Conservation (phyloP, 2,329 filamentous ascomycete species). For the Coniosporium tulheliwenetii region DNA sequence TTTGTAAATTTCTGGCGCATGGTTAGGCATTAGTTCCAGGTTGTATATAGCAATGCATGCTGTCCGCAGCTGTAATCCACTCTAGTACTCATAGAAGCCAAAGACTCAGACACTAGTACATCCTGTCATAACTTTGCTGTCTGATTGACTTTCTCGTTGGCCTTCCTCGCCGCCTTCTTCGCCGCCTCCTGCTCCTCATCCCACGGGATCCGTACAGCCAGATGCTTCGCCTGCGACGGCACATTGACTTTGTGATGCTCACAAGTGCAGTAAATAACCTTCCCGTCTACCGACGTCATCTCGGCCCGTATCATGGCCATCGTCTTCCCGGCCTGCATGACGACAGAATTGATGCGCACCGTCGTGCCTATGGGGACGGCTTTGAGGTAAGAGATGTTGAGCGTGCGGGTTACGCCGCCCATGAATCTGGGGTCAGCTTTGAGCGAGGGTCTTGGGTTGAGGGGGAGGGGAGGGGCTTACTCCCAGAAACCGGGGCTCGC, state of each 20-base stretch:
- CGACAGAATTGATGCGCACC: slow-evolving; percentile 25
- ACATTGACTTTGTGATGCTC: slow-evolving; percentile 38
- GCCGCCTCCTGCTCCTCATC: slow-evolving; percentile 25
- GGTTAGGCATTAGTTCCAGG: too few species aligned
- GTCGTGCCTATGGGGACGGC: slow-evolving; percentile 31
- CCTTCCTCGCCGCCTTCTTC: slow-evolving; percentile 2
- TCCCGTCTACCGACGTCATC: slow-evolving; percentile 34
- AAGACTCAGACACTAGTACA: too few species aligned
- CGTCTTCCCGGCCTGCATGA: slow-evolving; percentile 30
- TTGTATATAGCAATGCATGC: too few species aligned
- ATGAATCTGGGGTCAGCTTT: slow-evolving; percentile 21
- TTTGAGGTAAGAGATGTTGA: slow-evolving; percentile 36
- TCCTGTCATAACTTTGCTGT: background rate
- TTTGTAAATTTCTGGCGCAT: too few species aligned
- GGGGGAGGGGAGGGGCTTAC: slow-evolving; percentile 10
- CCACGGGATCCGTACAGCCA: slow-evolving; percentile 23
- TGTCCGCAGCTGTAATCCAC: too few species aligned
- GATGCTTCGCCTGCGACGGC: slow-evolving; percentile 23
- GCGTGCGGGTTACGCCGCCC: slow-evolving; percentile 32
- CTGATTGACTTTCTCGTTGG: background rate
- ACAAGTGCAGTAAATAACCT: slow-evolving; percentile 30
- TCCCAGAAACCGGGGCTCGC: slow-evolving; percentile 34
- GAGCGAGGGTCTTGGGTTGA: background rate
- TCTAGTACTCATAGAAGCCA: too few species aligned
- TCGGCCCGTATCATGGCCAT: slow-evolving; percentile 36